Conservation (phyloP, 192 early-diverging fungal genomes). For the Coemansia interrupta region DNA sequence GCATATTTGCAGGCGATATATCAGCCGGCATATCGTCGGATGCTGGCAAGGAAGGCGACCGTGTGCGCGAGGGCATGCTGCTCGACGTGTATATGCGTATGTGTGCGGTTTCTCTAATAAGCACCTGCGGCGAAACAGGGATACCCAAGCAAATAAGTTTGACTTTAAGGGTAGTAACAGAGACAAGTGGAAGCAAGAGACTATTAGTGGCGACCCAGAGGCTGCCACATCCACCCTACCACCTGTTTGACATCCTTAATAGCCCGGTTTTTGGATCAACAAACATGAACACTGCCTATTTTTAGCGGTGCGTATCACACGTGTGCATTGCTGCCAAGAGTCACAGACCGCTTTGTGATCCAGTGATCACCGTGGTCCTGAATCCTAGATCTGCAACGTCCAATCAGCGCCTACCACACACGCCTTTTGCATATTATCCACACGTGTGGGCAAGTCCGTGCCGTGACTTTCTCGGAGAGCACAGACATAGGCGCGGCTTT, state of each 20-base stretch:
- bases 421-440: neutral
- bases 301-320: too few species aligned
- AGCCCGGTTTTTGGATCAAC: too few species aligned
- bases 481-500: neutral
- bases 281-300: too few species aligned
- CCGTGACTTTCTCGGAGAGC: neutral
- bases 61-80: constrained; percentile 21
- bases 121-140: neutral
- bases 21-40: neutral
- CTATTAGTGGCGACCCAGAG: too few species aligned
- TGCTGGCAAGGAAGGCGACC: neutral
- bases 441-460: neutral
- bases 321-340: too few species aligned
- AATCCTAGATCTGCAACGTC: constrained; percentile 1
- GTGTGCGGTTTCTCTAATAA: neutral
- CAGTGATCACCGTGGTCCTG: neutral
- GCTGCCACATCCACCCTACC: too few species aligned
- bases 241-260: neutral
- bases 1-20: constrained; percentile 8
- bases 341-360: neutral
- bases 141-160: neutral
- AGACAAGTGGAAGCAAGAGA: too few species aligned
- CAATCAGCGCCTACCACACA: constrained; percentile 34
- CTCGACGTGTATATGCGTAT: neutral
- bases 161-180: neutral